Evolutionary conservation across 2,329 filamentous ascomycete genomes (phyloP), one percentile per base, ranked within the genome.

Genomic region (Trichoderma sp.): DNA sequence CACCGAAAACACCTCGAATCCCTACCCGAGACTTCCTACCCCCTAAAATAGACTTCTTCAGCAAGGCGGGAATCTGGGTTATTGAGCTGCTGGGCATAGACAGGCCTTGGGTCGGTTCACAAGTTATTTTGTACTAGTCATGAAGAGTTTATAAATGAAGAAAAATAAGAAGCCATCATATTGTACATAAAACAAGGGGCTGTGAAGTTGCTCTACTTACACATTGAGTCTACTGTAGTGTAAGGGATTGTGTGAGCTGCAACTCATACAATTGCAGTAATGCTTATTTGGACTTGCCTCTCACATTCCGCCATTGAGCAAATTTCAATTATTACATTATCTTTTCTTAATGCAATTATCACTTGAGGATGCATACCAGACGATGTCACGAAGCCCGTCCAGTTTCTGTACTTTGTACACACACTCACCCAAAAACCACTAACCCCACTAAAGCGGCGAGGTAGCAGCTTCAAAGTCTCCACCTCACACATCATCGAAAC

Each of bases 1-100:
- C 90, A 98, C 87, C 89, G 93, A 80, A 87, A 91, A 81, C 89
- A 94, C 81, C 90, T 98, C 76, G 89, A 98, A 84, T 91, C 95
- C 71, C 88, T 95, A 18, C 92, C 94, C 34, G 84, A 89, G 76
- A 94, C 93, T 21, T 90, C 93, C 74, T 97, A 96, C 82, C 95
- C 95, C 51, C 88, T 98, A 71, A 87, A 84, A 81, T 86, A 80
- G 83, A 71, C n/a, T n/a, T 39, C 26, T 58, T 24, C 57, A 9
- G 73, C 61, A 71, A 56, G 39, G 34, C 34, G 68, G 43, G 63
- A 68, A 64, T 58, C 26, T 43, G 36, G 36, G 32, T 30, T 62
- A 56, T 34, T 67, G 65, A 61, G 30, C 43, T 47, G 43, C 47
- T 47, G 57, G 58, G 21, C 18, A 69, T 58, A 71, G 58, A 71